Evolutionary conservation across 345 rosid species (phyloP).

Genomic region (Clausena lansium): DNA sequence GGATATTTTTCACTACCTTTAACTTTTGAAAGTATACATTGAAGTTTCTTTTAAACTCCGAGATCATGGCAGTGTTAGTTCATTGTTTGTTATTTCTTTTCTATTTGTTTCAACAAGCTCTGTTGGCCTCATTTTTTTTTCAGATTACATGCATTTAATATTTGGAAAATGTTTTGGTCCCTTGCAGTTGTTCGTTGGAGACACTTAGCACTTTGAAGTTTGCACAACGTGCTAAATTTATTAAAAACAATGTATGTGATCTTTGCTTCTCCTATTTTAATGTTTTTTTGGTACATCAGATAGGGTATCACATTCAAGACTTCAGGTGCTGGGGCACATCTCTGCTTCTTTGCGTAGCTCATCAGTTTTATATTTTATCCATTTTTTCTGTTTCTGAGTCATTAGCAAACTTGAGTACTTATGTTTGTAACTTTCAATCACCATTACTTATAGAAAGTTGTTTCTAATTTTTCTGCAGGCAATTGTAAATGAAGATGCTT

Average conservation of each 20-base stretch:
- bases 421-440: neutral
- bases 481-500: constrained; percentile 92
- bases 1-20: neutral
- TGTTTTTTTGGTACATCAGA: neutral
- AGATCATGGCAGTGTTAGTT: neutral
- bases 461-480: constrained; percentile 47
- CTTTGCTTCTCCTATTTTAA: neutral
- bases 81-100: neutral
- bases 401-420: neutral
- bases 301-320: neutral
- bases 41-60: neutral
- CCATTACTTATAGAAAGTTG: constrained; percentile 11
- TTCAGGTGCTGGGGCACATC: neutral
- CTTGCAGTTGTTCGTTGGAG: constrained; percentile 87
- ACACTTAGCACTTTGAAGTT: constrained; percentile 96
- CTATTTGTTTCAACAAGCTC: neutral
- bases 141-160: neutral
- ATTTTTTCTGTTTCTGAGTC: neutral
- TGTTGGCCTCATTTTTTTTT: neutral
- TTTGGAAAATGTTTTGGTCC: constrained; percentile 13
- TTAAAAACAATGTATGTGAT: constrained; percentile 81
- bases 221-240: constrained; percentile 97
- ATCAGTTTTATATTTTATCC: neutral
- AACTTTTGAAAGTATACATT: neutral
- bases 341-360: neutral